Evolutionary conservation across 495 filamentous ascomycete genomes (phyloP).

Genomic region (Tetracladium marchalianum): DNA sequence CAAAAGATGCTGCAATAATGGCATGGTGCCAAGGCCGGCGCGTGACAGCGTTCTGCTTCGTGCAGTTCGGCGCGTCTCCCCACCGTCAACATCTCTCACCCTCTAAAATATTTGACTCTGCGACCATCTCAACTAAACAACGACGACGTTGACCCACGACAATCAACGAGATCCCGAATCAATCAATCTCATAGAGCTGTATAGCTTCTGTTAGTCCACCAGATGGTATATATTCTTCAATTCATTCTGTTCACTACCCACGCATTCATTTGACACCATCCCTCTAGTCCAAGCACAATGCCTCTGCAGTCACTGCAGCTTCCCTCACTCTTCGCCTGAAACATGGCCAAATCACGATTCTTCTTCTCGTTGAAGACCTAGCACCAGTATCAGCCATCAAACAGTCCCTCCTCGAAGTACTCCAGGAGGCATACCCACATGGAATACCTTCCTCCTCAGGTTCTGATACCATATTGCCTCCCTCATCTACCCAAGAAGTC

Average conservation of each 20-base stretch:
- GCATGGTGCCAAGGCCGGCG: not conserved
- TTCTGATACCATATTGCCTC: not conserved
- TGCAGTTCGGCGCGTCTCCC: not conserved
- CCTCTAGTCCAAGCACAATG: not conserved
- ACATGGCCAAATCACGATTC: constrained; percentile 64
- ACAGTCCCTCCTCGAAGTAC: constrained; percentile 48
- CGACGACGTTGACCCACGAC: no score
- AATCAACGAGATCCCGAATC: not conserved
- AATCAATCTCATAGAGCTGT: not conserved
- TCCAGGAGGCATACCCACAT: constrained; percentile 36
- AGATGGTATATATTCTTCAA: not conserved
- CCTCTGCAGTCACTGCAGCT: not conserved
- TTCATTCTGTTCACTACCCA: no score
- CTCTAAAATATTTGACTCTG: not conserved
- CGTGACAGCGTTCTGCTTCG: constrained; percentile 1
- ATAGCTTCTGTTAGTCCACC: not conserved
- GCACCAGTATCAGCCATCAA: constrained; percentile 52
- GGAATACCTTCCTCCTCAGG: constrained; percentile 22
- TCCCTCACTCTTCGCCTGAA: constrained; percentile 69
- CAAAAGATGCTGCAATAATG: not conserved
- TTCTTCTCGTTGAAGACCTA: constrained; percentile 56
- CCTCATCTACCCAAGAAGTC: constrained; percentile 28
- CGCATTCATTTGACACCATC: not conserved
- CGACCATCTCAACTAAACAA: no score
- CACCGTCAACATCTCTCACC: no score